Percentiles rank a stretch among this genome's conserved stretches.
These are phyloP conservation scores for Penicillium sp. DNA, from an alignment of 2,329 filamentous ascomycete genomes.

Conservation along the genomic window DNA sequence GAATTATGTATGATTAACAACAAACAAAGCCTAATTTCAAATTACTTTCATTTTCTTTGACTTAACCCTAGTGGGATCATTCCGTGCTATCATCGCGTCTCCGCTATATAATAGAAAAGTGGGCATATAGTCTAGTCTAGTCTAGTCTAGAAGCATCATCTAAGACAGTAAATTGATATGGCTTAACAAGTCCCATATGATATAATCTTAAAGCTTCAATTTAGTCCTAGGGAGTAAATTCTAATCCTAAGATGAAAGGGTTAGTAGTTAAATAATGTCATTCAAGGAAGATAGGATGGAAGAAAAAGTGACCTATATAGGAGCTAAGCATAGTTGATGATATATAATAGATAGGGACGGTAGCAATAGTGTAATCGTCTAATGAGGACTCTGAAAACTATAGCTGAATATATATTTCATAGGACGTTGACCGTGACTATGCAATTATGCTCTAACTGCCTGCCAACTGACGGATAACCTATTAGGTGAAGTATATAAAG, in stretches of 20 bases:
- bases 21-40: not conserved
- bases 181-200: not conserved
- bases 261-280: not conserved
- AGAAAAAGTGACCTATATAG: not conserved
- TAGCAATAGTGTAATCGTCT: not conserved
- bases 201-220: not conserved
- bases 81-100: not conserved
- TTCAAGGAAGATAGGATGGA: not conserved
- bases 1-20: not conserved
- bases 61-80: not conserved
- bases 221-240: not conserved
- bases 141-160: not conserved
- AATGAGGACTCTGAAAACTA: not conserved
- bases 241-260: no score
- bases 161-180: not conserved
- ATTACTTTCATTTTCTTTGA: not conserved
- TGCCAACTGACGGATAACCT: not conserved
- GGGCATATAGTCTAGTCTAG: no score
- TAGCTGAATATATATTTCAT: not conserved
- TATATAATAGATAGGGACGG: not conserved
- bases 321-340: not conserved
- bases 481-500: not conserved
- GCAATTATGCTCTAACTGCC: not conserved
- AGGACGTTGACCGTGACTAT: not conserved
- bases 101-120: not conserved